Conservation (phyloP, 2,329 filamentous ascomycete genomes). For the Chaetomiaceae sp. region DNA sequence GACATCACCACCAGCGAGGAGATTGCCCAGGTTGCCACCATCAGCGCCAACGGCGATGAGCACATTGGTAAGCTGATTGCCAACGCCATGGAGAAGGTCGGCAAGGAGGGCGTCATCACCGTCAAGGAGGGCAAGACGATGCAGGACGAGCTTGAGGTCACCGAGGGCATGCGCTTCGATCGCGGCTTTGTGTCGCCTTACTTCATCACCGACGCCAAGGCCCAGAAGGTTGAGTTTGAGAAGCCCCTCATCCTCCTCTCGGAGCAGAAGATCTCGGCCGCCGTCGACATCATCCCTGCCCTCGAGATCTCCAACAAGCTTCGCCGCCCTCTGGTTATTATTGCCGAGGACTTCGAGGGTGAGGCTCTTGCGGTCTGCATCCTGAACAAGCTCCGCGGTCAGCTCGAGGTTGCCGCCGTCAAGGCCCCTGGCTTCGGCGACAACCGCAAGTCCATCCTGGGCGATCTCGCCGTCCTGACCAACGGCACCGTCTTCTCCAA, state of each 20-base stretch:
- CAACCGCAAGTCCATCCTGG: slow-evolving; percentile 99
- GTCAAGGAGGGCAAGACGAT: slow-evolving; percentile 99
- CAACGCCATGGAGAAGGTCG: slow-evolving; percentile 99
- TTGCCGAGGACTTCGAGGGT: slow-evolving; percentile 97
- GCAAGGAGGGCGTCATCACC: slow-evolving; percentile 99
- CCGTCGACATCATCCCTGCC: slow-evolving; percentile 97
- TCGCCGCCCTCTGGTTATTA: slow-evolving; percentile 93
- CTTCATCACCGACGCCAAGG: slow-evolving; percentile 99
- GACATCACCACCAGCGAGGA: slow-evolving; percentile 97
- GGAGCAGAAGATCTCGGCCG: slow-evolving; percentile 99
- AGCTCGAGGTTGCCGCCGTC: slow-evolving; percentile 96
- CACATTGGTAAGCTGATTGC: slow-evolving; percentile 95
- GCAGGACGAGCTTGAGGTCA: slow-evolving; percentile 95
- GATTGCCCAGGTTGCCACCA: slow-evolving; percentile 96
- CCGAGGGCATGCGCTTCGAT: slow-evolving; percentile 99
- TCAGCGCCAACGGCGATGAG: slow-evolving; percentile 92
- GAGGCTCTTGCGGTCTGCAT: slow-evolving; percentile 98
- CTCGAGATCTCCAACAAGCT: slow-evolving; percentile 95
- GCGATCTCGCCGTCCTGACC: slow-evolving; percentile 90
- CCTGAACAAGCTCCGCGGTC: slow-evolving; percentile 98
- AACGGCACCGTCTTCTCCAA: slow-evolving; percentile 97
- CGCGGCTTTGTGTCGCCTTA: slow-evolving; percentile 97
- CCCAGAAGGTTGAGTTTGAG: slow-evolving; percentile 99
- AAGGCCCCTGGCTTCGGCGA: slow-evolving; percentile 99
- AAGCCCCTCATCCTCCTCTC: slow-evolving; percentile 97